These are phyloP conservation scores for Fusarium tjaetaba DNA, from an alignment of 2,329 filamentous ascomycete genomes.

Conservation along the genomic window DNA sequence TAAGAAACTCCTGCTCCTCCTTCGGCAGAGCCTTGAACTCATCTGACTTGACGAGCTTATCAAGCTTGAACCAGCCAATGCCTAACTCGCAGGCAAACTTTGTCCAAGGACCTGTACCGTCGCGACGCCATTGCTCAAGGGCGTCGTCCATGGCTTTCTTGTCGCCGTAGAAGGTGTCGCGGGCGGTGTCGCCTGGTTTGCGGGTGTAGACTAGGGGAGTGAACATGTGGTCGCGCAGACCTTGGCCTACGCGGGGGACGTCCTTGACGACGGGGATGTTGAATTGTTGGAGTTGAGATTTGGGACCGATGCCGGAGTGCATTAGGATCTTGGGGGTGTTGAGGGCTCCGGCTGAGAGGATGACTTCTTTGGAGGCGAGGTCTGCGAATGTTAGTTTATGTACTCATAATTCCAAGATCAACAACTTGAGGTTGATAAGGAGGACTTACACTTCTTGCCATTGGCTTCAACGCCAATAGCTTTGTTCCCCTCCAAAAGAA, in stretches of 20 bases:
- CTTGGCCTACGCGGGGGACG: slow-evolving; percentile 51
- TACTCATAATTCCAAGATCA: accelerated
- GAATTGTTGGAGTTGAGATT: slow-evolving; percentile 21
- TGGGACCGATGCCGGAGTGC: slow-evolving; percentile 39
- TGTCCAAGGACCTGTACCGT: slow-evolving; percentile 53
- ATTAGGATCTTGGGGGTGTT: slow-evolving; percentile 57
- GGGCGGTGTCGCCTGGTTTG: slow-evolving; percentile 53
- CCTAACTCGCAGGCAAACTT: slow-evolving; percentile 52
- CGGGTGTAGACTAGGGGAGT: slow-evolving; percentile 51
- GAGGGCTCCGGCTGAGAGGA: slow-evolving; percentile 55
- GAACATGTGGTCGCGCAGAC: slow-evolving; percentile 54
- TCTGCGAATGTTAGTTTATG: slow-evolving; percentile 27
- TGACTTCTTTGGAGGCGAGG: slow-evolving; percentile 53
- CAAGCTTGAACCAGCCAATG: slow-evolving; percentile 58
- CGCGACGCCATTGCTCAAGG: slow-evolving; percentile 58
- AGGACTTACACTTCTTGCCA: slow-evolving; percentile 28
- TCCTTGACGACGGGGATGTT: slow-evolving; percentile 43
- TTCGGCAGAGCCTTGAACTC: slow-evolving; percentile 63
- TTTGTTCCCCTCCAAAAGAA: slow-evolving; percentile 29
- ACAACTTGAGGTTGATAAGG: neutral
- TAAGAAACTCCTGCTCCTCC: slow-evolving; percentile 55
- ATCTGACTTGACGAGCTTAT: slow-evolving; percentile 49
- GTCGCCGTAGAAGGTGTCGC: slow-evolving; percentile 57
- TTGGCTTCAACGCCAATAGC: slow-evolving; percentile 31
- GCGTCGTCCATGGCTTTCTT: slow-evolving; percentile 55